A percentile compares a stretch with the other conserved stretches of the same genome.
Conservation (phyloP, 768 basidiomycete species). For the Trametes cingulata region DNA sequence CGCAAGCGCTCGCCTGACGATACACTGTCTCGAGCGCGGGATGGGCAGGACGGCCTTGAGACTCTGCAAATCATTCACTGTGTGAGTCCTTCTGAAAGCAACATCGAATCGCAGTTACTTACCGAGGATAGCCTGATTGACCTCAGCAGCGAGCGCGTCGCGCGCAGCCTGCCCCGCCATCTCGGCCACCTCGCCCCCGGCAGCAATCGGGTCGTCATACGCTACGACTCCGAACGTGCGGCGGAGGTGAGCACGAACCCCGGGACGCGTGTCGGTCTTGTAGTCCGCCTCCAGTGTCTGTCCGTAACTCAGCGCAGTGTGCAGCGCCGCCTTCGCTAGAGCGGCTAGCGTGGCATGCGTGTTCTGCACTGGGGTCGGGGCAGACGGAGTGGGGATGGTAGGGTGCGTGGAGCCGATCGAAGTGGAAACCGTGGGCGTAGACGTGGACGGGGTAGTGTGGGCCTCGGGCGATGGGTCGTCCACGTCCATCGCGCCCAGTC, state of each 20-base stretch:
- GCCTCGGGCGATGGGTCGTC: constrained; percentile 47
- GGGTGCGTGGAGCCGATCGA: constrained; percentile 22
- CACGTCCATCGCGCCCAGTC: constrained; percentile 54
- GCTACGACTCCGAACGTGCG: constrained; percentile 80
- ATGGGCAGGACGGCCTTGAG: constrained; percentile 69
- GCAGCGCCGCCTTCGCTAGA: constrained; percentile 52
- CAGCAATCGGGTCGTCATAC: constrained; percentile 71
- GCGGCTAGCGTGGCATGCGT: constrained; percentile 18
- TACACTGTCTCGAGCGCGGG: constrained; percentile 78
- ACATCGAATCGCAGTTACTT: background rate
- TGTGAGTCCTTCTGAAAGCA: too few species aligned
- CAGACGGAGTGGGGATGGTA: constrained; percentile 28
- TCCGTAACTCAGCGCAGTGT: constrained; percentile 71
- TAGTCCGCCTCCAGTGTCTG: constrained; percentile 70
- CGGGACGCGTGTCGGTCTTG: constrained; percentile 58
- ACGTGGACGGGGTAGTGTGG: constrained; percentile 19
- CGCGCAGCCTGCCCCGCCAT: constrained; percentile 71
- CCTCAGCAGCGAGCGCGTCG: constrained; percentile 65
- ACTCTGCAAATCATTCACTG: constrained; percentile 47
- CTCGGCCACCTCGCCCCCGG: constrained; percentile 63
- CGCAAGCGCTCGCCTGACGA: constrained; percentile 67
- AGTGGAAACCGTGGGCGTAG: constrained; percentile 8
- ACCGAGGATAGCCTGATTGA: constrained; percentile 86
- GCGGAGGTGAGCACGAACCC: constrained; percentile 66
- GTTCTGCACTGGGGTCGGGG: constrained; percentile 20